These are phyloP conservation scores for Flammula alnicola DNA, from an alignment of 1,284 basidiomycete species.

Conservation along the genomic window DNA sequence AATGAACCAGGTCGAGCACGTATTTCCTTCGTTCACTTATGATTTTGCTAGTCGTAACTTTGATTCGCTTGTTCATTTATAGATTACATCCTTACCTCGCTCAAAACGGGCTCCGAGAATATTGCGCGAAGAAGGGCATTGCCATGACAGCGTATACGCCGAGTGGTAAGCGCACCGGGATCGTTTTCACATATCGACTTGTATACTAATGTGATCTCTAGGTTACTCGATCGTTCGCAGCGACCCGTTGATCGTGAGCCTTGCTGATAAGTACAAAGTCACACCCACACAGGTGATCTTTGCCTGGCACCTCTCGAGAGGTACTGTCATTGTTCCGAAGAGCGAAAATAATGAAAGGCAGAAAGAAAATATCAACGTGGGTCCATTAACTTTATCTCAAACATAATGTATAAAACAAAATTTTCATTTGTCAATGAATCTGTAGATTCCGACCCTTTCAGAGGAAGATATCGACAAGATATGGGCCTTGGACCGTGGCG, in stretches of 20 bases:
- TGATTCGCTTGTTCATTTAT: background rate
- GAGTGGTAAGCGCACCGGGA: conserved; percentile 29
- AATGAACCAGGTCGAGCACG: conserved; percentile 49
- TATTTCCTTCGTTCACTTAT: background rate
- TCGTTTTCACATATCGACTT: background rate
- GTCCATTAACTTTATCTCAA: too few species aligned
- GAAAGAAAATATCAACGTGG: conserved; percentile 48
- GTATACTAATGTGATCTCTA: conserved; percentile 15
- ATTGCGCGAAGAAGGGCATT: conserved; percentile 38
- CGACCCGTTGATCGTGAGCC: conserved; percentile 43
- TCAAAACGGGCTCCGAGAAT: conserved; percentile 35
- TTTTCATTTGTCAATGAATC: too few species aligned
- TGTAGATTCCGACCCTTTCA: conserved; percentile 35
- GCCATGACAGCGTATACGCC: conserved; percentile 39
- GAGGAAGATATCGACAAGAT: conserved; percentile 37
- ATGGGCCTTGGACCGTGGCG: conserved; percentile 34
- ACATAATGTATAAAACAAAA: too few species aligned
- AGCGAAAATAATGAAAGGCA: conserved; percentile 45
- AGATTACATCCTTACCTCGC: conserved; percentile 40
- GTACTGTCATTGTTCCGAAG: conserved; percentile 44
- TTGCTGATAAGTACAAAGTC: conserved; percentile 48
- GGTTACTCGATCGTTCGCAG: conserved; percentile 45
- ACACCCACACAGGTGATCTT: conserved; percentile 47
- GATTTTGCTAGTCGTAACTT: too few species aligned
- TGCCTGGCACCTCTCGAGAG: conserved; percentile 50